Percentiles rank a stretch among this genome's conserved stretches.
These are phyloP conservation scores for Plantago lanceolata DNA, from an alignment of 305 asterid genomes.

Conservation along the genomic window DNA sequence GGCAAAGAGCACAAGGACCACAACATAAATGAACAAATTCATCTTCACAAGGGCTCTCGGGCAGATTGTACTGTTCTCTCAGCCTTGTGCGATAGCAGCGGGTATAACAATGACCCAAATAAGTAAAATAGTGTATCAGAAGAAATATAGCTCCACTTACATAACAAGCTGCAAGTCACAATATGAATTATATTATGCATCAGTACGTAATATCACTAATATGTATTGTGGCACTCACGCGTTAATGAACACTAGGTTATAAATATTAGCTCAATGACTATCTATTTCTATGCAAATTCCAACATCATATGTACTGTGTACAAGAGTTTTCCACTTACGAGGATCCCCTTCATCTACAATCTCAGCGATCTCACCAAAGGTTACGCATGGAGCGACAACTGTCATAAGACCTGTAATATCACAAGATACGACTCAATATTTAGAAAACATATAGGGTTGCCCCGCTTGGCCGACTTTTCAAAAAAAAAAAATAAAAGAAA, in stretches of 20 bases:
- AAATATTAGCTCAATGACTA: no score
- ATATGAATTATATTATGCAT: no score
- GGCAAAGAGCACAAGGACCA: slow-evolving; percentile 36
- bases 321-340: slow-evolving; percentile 38
- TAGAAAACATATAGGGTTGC: no score
- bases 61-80: slow-evolving; percentile 33
- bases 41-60: slow-evolving; percentile 31
- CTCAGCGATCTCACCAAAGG: slow-evolving; percentile 56
- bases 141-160: slow-evolving; percentile 37
- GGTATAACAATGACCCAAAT: slow-evolving; percentile 32
- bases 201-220: no score
- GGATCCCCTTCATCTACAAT: slow-evolving; percentile 48
- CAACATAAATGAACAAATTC: slow-evolving; percentile 35
- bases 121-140: slow-evolving; percentile 15
- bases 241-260: no score
- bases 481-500: no score
- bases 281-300: no score
- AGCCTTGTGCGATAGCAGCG: slow-evolving; percentile 42
- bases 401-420: slow-evolving; percentile 41
- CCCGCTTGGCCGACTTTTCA: no score
- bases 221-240: no score
- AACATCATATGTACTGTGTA: no score
- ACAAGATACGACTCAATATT: no score
- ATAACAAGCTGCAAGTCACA: slow-evolving; percentile 51
- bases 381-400: slow-evolving; percentile 59